Percentiles rank a stretch among this genome's conserved stretches.
Conservation (phyloP, 1,284 basidiomycete genomes). For the Xanthoconium separans region DNA sequence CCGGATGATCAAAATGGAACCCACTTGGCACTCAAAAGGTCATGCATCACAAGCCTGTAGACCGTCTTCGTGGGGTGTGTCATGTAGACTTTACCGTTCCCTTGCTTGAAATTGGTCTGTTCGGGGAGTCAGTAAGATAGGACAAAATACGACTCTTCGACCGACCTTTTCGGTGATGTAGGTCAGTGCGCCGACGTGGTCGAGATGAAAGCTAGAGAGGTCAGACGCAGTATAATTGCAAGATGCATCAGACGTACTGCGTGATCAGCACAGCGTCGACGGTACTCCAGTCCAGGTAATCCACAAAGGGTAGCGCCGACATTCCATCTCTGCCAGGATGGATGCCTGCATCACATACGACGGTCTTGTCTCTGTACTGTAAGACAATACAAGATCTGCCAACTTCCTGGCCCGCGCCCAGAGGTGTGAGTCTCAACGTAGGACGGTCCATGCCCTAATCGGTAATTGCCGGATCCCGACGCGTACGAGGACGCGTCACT, state of each 20-base stretch:
- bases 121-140: slow-evolving; percentile 5
- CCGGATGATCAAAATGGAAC: slow-evolving; percentile 19
- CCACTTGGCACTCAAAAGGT: slow-evolving; percentile 91
- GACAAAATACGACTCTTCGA: background rate
- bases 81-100: slow-evolving; percentile 97
- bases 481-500: slow-evolving; percentile 29
- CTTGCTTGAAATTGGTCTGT: slow-evolving; percentile 92
- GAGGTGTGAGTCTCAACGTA: slow-evolving; percentile 25
- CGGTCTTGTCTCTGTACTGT: slow-evolving; percentile 86
- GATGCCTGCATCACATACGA: slow-evolving; percentile 94
- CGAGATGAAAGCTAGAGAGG: slow-evolving; percentile 83
- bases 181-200: slow-evolving; percentile 95
- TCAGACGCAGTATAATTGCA: background rate
- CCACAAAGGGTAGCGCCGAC: slow-evolving; percentile 93
- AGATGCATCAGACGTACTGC: slow-evolving; percentile 63
- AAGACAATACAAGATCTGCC: slow-evolving; percentile 95
- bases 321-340: slow-evolving; percentile 95
- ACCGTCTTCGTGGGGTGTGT: slow-evolving; percentile 98
- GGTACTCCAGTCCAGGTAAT: slow-evolving; percentile 96
- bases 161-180: slow-evolving; percentile 96
- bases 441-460: too few species aligned
- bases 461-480: slow-evolving; percentile 27
- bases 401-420: slow-evolving; percentile 98
- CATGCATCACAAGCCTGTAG: slow-evolving; percentile 99
- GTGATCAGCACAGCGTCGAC: slow-evolving; percentile 96